Evolutionary conservation across 2,329 filamentous ascomycete genomes (phyloP), one percentile per base, ranked within the genome.

Genomic region (Curvularia spicifera): DNA sequence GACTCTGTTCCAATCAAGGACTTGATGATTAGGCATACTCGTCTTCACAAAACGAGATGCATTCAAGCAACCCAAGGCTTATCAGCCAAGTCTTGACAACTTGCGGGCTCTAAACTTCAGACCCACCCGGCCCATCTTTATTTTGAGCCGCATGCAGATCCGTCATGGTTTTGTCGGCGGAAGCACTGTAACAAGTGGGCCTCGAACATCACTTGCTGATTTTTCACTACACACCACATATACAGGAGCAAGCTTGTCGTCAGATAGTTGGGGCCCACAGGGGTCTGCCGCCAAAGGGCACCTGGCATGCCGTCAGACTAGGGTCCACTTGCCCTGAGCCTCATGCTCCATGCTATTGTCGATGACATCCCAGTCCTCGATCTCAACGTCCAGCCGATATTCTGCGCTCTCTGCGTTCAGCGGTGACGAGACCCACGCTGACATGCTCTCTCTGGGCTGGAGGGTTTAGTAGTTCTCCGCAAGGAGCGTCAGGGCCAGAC

Each of bases 251-350:
- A 49, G 55, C 55, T 49, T 53, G 51, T 49, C 51, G 55, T 57
- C 55, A 54, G 44, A 57, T 54, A 57, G 44, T 49, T 49, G 55
- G 55, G 55, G 51, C 49, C 50, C 55, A 57, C 44, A 49, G 28
- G 54, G 37, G 42, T 28, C 26, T 47, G 31, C 29, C 45, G 39
- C 51, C 51, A 48, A 44, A 57, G 44, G 54, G 55, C 51, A 49
- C 45, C 44, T 44, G 7, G 13, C 31, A 45, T 28, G 15, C 18
- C 43, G 53, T 44, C 48, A 52, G 28, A 20, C 46, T 59, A 59
- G 57, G 52, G 35, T 29, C 57, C 57, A 59, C 57, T 51, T 8
- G 35, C 29, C n/a, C 48, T 20, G 47, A 53, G 31, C 49, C 47
- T 12, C 24, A 7, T 31, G 45, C 54, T 28, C 4, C 6, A 37